These are phyloP conservation scores for Epichloe sylvatica DNA, from an alignment of 2,329 filamentous ascomycete species.

Conservation along the genomic window DNA sequence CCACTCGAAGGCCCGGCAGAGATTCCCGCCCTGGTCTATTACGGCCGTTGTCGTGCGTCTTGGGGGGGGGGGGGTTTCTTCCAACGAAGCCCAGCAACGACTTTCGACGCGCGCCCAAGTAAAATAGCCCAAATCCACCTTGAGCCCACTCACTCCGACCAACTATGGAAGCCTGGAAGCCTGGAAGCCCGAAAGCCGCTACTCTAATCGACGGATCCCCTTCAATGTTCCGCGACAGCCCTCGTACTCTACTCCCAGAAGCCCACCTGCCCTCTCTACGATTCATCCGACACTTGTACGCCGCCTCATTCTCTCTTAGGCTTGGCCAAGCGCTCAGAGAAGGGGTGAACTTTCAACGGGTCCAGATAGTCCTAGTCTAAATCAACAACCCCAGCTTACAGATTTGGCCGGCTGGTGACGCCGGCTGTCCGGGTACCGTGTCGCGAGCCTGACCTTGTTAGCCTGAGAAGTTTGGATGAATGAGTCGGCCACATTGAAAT, in stretches of 20 bases:
- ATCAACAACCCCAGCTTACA: conserved; percentile 1
- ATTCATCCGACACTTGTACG: conserved; percentile 5
- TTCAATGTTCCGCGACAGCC: background rate
- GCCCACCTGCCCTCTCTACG: background rate
- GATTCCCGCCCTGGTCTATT: background rate
- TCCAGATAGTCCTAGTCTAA: conserved; percentile 2
- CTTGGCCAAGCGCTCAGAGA: background rate
- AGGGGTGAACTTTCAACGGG: conserved; percentile 1
- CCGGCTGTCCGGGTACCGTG: conserved; percentile 4
- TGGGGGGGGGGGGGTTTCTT: background rate
- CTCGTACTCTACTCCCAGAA: background rate
- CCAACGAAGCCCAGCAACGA: background rate
- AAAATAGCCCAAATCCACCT: conserved; percentile 4
- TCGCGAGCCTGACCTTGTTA: conserved; percentile 5
- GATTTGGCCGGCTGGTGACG: conserved; percentile 3
- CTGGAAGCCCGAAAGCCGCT: background rate
- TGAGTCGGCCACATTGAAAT: conserved; percentile 1
- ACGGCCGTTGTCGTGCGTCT: background rate
- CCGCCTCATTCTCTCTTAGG: conserved; percentile 5
- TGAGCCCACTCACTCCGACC: conserved; percentile 2
- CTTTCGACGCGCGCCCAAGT: conserved; percentile 3
- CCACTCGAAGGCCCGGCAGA: background rate
- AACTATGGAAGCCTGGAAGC: background rate
- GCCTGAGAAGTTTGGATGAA: conserved; percentile 3
- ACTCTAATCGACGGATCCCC: background rate